Base-by-base conservation (phyloP, 2,329 filamentous ascomycete species). In the Ceratocystis cubensis region DNA sequence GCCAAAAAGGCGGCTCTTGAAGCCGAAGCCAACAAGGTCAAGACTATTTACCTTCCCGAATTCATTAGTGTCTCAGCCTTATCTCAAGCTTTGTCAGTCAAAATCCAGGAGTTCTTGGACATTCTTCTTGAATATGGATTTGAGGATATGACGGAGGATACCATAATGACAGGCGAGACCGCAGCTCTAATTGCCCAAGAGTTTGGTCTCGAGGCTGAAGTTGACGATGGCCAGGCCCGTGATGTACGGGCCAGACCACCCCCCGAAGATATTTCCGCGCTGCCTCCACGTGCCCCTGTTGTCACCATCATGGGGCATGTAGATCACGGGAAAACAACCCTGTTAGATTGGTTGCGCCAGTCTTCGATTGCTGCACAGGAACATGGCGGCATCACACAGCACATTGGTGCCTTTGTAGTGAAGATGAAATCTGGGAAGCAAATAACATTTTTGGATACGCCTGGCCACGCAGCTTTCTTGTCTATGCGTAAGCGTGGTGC, bases 301-400 rank as follows among this genome's bases (percentile, higher is more conserved):
- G 92, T 99, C 48, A 97, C 95, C 0, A 99, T 99, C 73, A 99
- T 99, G 95, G 94, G 94, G 1, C 94, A 99, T 70, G 94, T 99
- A 71, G 95, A 99, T 74, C 94, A 99, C 75, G 94, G 94, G 65
- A 99, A 99, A 78, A 99, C 94, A 0, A 99, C 95, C 0, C 86
- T 99, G 53, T 80, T 99, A 8, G 94, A 99, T 74, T 97, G 87
- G 77, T 80, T 99, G 57, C 88, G 94, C 46, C 95, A 96, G 71
- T 94, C 92, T 1, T 96, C 91, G 5, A 85, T 99, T 56, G 95
- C 88, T 53, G 91, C 91, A 5, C 85, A 88, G 65, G 94, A 99
- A 74, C 92, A 96, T 73, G 94, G 94, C 69, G 94, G 94, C 45
- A 99, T 99, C 73, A 99, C 94, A 0, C 94, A 99, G 75, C 94